Percentiles rank a stretch among this genome's conserved stretches.
Conservation (phyloP, 805 yeast species). For the Komagataella kurtzmanii region DNA sequence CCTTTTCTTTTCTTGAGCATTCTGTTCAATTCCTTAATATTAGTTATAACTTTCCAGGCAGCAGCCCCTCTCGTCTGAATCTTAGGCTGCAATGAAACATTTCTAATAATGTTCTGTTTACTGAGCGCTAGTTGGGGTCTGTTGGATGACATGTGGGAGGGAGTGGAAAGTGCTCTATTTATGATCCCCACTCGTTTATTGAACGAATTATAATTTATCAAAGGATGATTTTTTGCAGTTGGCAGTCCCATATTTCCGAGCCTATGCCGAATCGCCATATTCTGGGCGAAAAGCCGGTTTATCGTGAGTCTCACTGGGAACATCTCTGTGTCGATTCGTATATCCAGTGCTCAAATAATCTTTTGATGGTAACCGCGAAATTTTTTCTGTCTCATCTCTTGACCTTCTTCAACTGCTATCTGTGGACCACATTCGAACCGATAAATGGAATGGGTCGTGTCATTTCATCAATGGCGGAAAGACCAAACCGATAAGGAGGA, state of each 20-base stretch:
- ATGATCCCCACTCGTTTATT: not conserved
- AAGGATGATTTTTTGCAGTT: not conserved
- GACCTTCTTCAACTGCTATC: not conserved
- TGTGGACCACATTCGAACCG: not conserved
- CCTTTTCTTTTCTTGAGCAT: conserved; percentile 21
- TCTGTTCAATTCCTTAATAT: conserved; percentile 10
- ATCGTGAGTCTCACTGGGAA: not conserved
- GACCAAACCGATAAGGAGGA: not conserved
- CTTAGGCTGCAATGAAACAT: not conserved
- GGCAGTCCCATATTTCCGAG: not conserved
- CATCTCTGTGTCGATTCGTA: not conserved
- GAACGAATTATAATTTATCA: not conserved
- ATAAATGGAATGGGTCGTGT: not conserved
- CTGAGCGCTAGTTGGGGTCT: not conserved
- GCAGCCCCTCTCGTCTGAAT: conserved; percentile 11
- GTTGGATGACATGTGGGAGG: not conserved
- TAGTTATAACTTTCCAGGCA: conserved; percentile 19
- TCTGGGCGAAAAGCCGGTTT: not conserved
- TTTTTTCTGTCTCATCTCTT: not conserved
- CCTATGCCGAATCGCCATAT: not conserved
- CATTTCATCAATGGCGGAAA: not conserved
- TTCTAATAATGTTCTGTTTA: not conserved
- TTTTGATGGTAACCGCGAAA: not conserved
- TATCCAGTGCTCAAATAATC: not conserved
- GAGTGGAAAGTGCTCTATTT: not conserved